Conservation (phyloP, 2,329 filamentous ascomycete species). For the Hypoxylon rubiginosum region DNA sequence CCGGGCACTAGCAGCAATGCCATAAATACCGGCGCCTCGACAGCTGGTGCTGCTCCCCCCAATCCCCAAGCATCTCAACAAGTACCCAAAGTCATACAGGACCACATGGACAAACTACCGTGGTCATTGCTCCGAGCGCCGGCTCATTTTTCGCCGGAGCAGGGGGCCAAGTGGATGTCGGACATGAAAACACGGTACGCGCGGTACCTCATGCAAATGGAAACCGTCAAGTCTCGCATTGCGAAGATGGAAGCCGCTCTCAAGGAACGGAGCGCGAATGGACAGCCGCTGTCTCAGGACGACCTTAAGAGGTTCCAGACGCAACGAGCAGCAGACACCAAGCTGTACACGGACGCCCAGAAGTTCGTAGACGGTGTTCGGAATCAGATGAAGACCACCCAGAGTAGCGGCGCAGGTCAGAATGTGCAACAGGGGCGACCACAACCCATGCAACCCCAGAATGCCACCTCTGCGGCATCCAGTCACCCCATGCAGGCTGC, state of each 20-base stretch:
- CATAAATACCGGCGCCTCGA: constrained; percentile 12
- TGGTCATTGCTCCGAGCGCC: constrained; percentile 42
- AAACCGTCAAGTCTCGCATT: constrained; percentile 38
- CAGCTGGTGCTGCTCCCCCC: constrained; percentile 17
- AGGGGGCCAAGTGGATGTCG: constrained; percentile 38
- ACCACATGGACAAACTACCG: constrained; percentile 47
- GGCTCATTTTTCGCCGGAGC: constrained; percentile 36
- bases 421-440: constrained; percentile 43
- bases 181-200: constrained; percentile 45
- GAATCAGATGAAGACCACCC: constrained; percentile 38
- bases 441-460: constrained; percentile 46
- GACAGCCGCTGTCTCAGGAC: constrained; percentile 37
- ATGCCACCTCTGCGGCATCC: constrained; percentile 37
- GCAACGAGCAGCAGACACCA: constrained; percentile 39
- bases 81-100: constrained; percentile 44
- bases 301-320: constrained; percentile 45
- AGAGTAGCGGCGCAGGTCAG: constrained; percentile 27
- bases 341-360: constrained; percentile 42
- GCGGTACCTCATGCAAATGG: constrained; percentile 47
- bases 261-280: constrained; percentile 48
- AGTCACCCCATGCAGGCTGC: constrained; percentile 51
- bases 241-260: constrained; percentile 41
- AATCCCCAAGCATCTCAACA: constrained; percentile 10
- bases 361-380: constrained; percentile 45
- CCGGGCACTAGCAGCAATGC: constrained; percentile 14